These are phyloP conservation scores for Microsporum ferrugineum DNA, from an alignment of 2,329 filamentous ascomycete species.

Conservation along the genomic window DNA sequence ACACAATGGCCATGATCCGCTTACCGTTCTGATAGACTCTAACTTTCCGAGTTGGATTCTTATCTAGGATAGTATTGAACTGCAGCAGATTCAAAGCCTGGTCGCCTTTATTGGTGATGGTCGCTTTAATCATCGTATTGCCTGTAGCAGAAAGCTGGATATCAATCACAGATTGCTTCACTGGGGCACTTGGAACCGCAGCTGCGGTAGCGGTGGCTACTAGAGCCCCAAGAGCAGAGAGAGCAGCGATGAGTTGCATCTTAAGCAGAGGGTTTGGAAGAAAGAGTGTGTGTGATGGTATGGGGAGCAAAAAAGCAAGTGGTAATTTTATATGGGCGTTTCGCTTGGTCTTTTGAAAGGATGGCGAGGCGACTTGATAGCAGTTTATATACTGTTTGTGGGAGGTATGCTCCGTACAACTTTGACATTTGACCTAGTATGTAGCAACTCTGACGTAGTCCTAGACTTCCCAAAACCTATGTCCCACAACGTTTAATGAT, in stretches of 20 bases:
- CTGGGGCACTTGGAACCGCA: not conserved
- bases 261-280: not conserved
- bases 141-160: slow-evolving; percentile 3
- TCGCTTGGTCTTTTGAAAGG: not conserved
- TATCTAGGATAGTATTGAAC: slow-evolving; percentile 10
- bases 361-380: not conserved
- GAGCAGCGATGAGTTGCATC: not conserved
- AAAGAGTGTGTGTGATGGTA: not conserved
- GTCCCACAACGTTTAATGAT: not conserved
- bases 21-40: slow-evolving; percentile 10
- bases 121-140: slow-evolving; percentile 10
- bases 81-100: slow-evolving; percentile 6
- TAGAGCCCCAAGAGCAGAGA: not conserved
- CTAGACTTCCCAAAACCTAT: not conserved
- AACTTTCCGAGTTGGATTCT: slow-evolving; percentile 7
- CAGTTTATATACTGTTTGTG: not conserved
- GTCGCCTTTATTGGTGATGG: slow-evolving; percentile 9
- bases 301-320: not conserved
- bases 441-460: not conserved
- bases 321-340: not conserved
- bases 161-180: not conserved
- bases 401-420: no score
- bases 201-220: not conserved
- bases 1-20: not conserved
- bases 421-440: not conserved